Evolutionary conservation across 2,329 filamentous ascomycete species (phyloP), one percentile per base, ranked within the genome.

Genomic region (Leptographium wingfieldii): DNA sequence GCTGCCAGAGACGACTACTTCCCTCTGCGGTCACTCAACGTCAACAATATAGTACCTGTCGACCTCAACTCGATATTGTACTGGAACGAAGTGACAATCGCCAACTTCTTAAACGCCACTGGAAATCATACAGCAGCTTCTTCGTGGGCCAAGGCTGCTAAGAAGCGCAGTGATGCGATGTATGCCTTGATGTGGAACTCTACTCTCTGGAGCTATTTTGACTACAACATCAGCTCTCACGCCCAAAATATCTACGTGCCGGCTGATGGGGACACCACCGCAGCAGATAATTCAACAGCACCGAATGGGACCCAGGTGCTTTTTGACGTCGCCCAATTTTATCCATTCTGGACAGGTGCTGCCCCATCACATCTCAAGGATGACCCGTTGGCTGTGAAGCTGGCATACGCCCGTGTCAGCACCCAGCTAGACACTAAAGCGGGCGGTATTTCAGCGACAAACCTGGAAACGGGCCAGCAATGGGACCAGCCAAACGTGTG

Each of bases 401-500:
- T 71, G 22, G 80, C 78, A 0, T 87, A 77, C 65, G 68, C 73
- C 19, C 80, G 80, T 52, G 76, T 88, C 3, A 71, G 73, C 1
- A 69, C 73, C 59, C 77, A 81, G 40, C 77, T 87, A 6, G 74
- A 79, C 12, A 68, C 70, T 35, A 76, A 77, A 14, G 69, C 71
- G 0, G 84, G 85, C 43, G 83, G 79, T 43, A 80, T 87, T 53
- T 76, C 83, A 2, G 81, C 84, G 0, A 85, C 83, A 4, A 87
- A 86, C 66, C 72, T 82, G 60, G 66, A 70, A 54, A 82, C 83
- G 0, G 80, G 80, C 16, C 79, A 87, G 73, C 84, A 87, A 67
- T 88, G 85, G 85, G 85, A 88, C 59, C 79, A 86, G 68, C 84
- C 84, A 0, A 87, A 83, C 65, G 84, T 87, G 31, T 88, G 85